Evolutionary conservation across 2,329 filamentous ascomycete genomes (phyloP).

Genomic region (Trichophyton benhamiae): DNA sequence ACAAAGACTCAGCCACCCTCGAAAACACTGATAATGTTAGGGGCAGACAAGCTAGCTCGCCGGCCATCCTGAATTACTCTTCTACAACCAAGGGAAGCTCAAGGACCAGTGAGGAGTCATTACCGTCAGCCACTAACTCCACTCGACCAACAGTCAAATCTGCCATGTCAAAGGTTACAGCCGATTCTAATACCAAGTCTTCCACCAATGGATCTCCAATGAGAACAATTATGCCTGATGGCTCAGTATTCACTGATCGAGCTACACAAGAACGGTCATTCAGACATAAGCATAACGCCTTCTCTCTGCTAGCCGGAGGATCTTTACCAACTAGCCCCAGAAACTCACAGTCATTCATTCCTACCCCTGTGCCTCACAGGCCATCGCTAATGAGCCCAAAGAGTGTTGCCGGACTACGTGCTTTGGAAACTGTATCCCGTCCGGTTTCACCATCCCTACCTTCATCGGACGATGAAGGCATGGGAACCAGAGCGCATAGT

Average conservation of each 20-base stretch:
- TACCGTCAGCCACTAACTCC: not conserved
- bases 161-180: not conserved
- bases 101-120: not conserved
- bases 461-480: slow-evolving; percentile 32
- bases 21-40: not conserved
- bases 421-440: slow-evolving; percentile 8
- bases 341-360: slow-evolving; percentile 1
- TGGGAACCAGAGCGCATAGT: slow-evolving; percentile 12
- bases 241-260: slow-evolving; percentile 1
- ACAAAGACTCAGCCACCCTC: not conserved
- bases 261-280: not conserved
- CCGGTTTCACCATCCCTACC: slow-evolving; percentile 25
- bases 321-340: slow-evolving; percentile 3
- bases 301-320: not conserved
- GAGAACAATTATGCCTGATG: not conserved
- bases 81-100: not conserved
- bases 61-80: not conserved
- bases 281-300: not conserved
- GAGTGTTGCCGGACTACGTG: slow-evolving; percentile 3
- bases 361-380: not conserved
- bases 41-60: not conserved
- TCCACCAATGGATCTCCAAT: not conserved
- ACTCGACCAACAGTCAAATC: not conserved
- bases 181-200: not conserved
- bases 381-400: slow-evolving; percentile 3